phyloP scores from a whole-genome alignment of 1,284 basidiomycete genomes.

The Clitocybe nebularis region DNA sequence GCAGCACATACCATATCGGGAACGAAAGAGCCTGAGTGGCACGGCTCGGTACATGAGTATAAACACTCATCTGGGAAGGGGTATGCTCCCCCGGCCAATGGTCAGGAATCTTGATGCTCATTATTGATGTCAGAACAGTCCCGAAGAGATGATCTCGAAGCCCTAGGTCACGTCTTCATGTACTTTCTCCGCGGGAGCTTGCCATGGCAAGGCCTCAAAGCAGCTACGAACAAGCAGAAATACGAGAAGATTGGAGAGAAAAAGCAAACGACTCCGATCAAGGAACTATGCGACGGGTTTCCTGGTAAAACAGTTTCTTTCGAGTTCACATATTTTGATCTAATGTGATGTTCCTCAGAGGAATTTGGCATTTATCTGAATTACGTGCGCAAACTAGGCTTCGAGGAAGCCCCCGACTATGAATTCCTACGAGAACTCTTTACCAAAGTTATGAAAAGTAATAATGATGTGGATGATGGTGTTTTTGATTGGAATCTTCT shows the following conservation, averaged over 20 bases:
- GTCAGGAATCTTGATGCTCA: slow-evolving; percentile 5
- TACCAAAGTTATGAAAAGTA: slow-evolving; percentile 86
- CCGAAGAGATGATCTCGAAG: slow-evolving; percentile 90
- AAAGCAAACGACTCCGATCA: slow-evolving; percentile 95
- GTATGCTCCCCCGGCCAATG: slow-evolving; percentile 37
- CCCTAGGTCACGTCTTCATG: slow-evolving; percentile 96
- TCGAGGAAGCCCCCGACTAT: slow-evolving; percentile 95
- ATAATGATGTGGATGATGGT: slow-evolving; percentile 84
- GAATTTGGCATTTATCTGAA: slow-evolving; percentile 88
- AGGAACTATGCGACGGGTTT: slow-evolving; percentile 90
- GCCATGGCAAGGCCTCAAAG: slow-evolving; percentile 96
- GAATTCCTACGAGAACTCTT: slow-evolving; percentile 93
- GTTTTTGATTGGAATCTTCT: slow-evolving; percentile 90
- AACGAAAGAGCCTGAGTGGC: slow-evolving; percentile 87
- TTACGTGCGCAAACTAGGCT: slow-evolving; percentile 85
- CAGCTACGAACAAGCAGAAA: slow-evolving; percentile 97
- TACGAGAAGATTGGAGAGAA: slow-evolving; percentile 99
- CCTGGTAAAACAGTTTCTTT: slow-evolving; percentile 51
- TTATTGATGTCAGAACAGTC: slow-evolving; percentile 71
- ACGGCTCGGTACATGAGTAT: slow-evolving; percentile 98
- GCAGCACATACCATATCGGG: slow-evolving; percentile 95
- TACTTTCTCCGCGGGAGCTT: slow-evolving; percentile 92
- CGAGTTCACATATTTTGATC: slow-evolving; percentile 8
- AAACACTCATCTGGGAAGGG: slow-evolving; percentile 92
- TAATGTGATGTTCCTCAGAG: slow-evolving; percentile 41